Evolutionary conservation across 2,329 filamentous ascomycete species (phyloP), one percentile per base, ranked within the genome.

Genomic region (Aspergillus fumigatus): DNA sequence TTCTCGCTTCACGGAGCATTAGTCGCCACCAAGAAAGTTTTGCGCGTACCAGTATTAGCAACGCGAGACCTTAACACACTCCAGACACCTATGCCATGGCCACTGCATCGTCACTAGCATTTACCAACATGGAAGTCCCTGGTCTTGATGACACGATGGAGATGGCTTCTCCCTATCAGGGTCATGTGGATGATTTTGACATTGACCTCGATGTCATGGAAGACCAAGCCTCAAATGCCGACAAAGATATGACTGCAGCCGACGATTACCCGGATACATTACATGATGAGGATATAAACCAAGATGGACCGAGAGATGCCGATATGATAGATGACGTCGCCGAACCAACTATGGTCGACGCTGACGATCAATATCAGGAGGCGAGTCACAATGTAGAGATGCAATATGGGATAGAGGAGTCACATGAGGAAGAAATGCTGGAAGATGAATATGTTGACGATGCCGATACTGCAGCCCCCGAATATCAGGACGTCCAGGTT

Each of bases 191-290:
- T 63, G 78, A 77, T 75, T 86, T 65, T 75, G 81, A 65, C 76
- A 84, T 87, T 58, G 84, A 87, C 62, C 77, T 87, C 58, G 83
- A 85, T 62, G 68, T 80, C 58, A 73, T 76, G 65, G 70, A 86
- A 57, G 81, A 85, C 62, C 80, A 85, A 61, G 77, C 79, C 56
- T 83, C 84, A 53, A 75, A 84, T 50, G 79, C 84, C 62, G 85
- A 87, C 62, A 73, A 75, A 54, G 70, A 72, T 48, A 72, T 75
- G 67, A 75, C 73, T 56, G 73, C 76, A 43, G 68, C 70, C 48
- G 70, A 78, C 62, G 67, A 78, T 23, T 73, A 59, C 56, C 65
- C 64, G 57, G 72, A 63, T 59, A 67, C 61, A 57, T 63, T 62
- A n/a, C 63, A 68, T 23, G 62, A 67, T 4, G 68, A 65, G 14